These are phyloP conservation scores for Aspergillus pseudotamarii DNA, from an alignment of 2,329 filamentous ascomycete genomes.

Conservation along the genomic window DNA sequence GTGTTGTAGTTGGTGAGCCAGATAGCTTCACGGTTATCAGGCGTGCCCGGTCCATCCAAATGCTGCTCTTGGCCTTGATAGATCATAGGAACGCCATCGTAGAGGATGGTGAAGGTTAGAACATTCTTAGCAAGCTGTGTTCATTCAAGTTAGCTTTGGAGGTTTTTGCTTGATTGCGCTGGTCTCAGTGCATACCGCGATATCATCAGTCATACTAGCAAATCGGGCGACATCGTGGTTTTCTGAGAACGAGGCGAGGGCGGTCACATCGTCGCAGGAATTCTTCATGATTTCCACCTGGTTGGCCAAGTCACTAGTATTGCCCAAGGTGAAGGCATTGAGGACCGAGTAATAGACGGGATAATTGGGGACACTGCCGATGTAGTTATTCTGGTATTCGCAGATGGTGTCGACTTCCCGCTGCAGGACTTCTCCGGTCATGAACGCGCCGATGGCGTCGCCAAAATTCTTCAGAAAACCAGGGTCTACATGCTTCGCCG, in stretches of 20 bases:
- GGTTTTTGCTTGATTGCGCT: not conserved
- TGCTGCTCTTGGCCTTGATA: constrained; percentile 68
- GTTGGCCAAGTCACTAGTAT: constrained; percentile 29
- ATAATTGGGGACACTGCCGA: constrained; percentile 53
- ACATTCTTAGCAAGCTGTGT: constrained; percentile 59
- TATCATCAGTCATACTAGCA: constrained; percentile 55
- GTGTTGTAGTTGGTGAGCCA: constrained; percentile 51
- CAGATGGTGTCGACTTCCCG: constrained; percentile 39
- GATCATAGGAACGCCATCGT: constrained; percentile 62
- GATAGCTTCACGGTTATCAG: constrained; percentile 57
- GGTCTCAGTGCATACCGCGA: constrained; percentile 34
- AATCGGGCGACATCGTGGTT: constrained; percentile 64
- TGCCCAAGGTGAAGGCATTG: constrained; percentile 35
- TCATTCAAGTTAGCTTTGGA: not conserved
- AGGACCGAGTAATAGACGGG: constrained; percentile 39
- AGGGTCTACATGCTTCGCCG: constrained; percentile 49
- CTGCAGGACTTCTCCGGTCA: constrained; percentile 50
- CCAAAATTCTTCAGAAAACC: constrained; percentile 44
- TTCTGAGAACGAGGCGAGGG: constrained; percentile 58
- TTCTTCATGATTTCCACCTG: constrained; percentile 27
- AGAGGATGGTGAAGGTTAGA: constrained; percentile 63
- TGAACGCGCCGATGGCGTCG: constrained; percentile 42
- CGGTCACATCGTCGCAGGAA: constrained; percentile 45
- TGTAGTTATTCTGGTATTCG: constrained; percentile 41
- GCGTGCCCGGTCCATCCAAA: constrained; percentile 51